Base-by-base conservation (phyloP, 2,329 filamentous ascomycete genomes). In the Nemania sp. region DNA sequence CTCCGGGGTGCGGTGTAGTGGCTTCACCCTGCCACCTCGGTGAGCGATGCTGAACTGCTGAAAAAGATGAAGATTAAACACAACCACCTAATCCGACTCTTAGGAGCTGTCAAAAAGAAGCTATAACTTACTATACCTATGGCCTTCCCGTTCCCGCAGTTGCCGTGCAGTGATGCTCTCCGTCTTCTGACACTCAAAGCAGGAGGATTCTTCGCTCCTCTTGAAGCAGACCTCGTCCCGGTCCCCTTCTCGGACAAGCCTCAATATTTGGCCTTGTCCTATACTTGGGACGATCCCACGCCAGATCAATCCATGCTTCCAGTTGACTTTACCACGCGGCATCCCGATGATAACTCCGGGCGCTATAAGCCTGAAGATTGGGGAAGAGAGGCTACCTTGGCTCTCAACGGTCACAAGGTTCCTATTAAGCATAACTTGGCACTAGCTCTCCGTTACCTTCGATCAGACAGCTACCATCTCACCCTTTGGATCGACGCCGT, bases 401-500 rank as follows among this genome's bases (percentile, higher is more conserved):
- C 43, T 1, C 54, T 64, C 15, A 47, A 59, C 15, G 62, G 55
- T 1, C 47, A 59, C 22, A 32, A 54, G 7, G 10, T 64, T 2
- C n/a, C 45, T 15, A 47, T 64, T 24, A 20, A 2, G 49, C 54
- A 53, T 35, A 64, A 64, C 47, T 52, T 64, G 35, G 55, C 62
- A n/a, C 47, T 59, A 35, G 62, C 54, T 4, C 54, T 64, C 47
- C 62, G 55, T 22, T 60, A 60, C 55, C 10, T 65, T 13, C 47
- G 62, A 20, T 65, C 62, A 2, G 20, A 49, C 3, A 64, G 32
- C 35, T 56, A 38, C 5, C 47, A 47, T 26, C 55, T 59, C 22
- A 52, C 32, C 1, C 22, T 66, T 13, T 66, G 64, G 58, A 53
- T 64, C 38, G 60, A 67, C 35, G 60, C 65, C 22, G 47, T 67